Percentiles rank a stretch among this genome's conserved stretches.
phyloP scores from a whole-genome alignment of 768 basidiomycete genomes.

The Suillus paluster region DNA sequence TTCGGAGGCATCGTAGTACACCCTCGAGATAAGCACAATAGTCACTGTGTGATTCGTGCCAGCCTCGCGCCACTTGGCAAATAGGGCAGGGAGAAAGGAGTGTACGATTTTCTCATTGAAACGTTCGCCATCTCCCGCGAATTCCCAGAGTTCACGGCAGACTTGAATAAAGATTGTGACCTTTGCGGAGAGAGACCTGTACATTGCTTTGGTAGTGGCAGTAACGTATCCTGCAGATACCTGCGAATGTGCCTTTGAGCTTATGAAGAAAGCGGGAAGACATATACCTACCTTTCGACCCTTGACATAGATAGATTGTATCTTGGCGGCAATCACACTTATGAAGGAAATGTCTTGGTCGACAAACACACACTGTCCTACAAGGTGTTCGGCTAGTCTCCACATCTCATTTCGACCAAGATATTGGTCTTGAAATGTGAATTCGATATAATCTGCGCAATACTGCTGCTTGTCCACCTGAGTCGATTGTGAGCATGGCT shows the following conservation, averaged over 20 bases:
- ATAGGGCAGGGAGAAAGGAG: conserved; percentile 91
- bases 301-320: conserved; percentile 75
- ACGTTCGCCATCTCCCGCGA: conserved; percentile 93
- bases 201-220: conserved; percentile 83
- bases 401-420: conserved; percentile 97
- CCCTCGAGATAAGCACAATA: conserved; percentile 91
- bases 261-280: not conserved
- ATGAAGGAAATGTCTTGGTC: conserved; percentile 88
- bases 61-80: conserved; percentile 80
- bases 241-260: conserved; percentile 40
- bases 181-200: conserved; percentile 88
- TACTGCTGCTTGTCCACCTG: conserved; percentile 71
- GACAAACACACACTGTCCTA: conserved; percentile 79
- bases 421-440: conserved; percentile 94
- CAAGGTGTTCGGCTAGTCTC: conserved; percentile 83
- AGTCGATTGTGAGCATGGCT: not conserved
- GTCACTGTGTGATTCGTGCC: conserved; percentile 93
- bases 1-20: conserved; percentile 84
- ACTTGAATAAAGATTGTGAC: conserved; percentile 96
- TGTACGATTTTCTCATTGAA: conserved; percentile 98
- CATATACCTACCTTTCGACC: conserved; percentile 59
- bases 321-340: conserved; percentile 80
- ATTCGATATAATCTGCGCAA: conserved; percentile 81
- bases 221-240: conserved; percentile 84
- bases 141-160: conserved; percentile 95